Conservation (phyloP, 2,329 filamentous ascomycete species). For the Alternaria rosae region DNA sequence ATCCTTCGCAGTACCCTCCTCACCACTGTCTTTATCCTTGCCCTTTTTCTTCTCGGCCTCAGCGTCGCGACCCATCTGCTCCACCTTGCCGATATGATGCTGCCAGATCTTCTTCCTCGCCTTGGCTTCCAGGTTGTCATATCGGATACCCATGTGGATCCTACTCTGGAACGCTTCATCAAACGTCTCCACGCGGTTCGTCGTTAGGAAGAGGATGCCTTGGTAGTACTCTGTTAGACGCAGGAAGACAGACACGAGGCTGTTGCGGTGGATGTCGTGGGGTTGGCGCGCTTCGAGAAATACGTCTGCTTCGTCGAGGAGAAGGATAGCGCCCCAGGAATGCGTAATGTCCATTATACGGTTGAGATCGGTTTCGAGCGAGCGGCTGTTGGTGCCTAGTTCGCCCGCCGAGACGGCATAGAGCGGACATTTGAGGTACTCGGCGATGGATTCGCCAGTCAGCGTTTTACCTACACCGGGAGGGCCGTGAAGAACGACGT, state of each 20-base stretch:
- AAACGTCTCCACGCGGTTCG: conserved; percentile 86
- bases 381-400: conserved; percentile 75
- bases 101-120: conserved; percentile 83
- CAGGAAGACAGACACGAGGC: conserved; percentile 85
- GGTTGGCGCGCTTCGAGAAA: conserved; percentile 79
- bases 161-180: conserved; percentile 85
- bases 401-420: conserved; percentile 87
- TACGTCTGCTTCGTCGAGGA: conserved; percentile 76
- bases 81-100: conserved; percentile 80
- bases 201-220: conserved; percentile 88
- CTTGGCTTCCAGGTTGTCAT: conserved; percentile 74
- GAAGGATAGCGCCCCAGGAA: conserved; percentile 82
- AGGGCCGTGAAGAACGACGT: conserved; percentile 77
- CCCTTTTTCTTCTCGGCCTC: conserved; percentile 62
- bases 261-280: conserved; percentile 84
- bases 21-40: not conserved
- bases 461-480: conserved; percentile 90
- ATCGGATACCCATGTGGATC: conserved; percentile 84
- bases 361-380: conserved; percentile 78
- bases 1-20: not conserved
- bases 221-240: conserved; percentile 90
- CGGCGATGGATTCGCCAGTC: conserved; percentile 85
- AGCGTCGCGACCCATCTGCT: conserved; percentile 54
- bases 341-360: conserved; percentile 87
- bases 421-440: conserved; percentile 79